phyloP scores from a whole-genome alignment of 2,329 filamentous ascomycete genomes.

The Colletotrichum cordylinicola region DNA sequence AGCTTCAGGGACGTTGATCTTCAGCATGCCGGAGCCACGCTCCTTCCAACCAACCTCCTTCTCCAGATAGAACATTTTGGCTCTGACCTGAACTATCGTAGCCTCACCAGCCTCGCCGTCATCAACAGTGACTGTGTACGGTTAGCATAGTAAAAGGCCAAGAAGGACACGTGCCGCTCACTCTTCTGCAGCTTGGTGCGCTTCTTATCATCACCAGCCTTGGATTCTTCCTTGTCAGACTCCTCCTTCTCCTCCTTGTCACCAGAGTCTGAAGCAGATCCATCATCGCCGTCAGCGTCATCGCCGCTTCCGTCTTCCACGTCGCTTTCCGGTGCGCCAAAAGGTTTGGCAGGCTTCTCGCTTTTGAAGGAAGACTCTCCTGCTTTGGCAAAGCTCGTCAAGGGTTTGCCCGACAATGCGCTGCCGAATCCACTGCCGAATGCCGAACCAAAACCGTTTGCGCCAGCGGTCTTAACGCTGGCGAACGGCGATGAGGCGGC shows the following conservation, averaged over 20 bases:
- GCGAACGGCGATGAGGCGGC: conserved; percentile 52
- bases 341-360: conserved; percentile 71
- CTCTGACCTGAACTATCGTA: conserved; percentile 76
- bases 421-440: conserved; percentile 51
- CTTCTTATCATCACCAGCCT: conserved; percentile 65
- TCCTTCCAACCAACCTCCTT: conserved; percentile 84
- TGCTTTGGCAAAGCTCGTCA: conserved; percentile 75
- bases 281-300: conserved; percentile 43
- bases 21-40: conserved; percentile 81
- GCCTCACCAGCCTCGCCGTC: conserved; percentile 87
- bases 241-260: conserved; percentile 56
- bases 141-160: conserved; percentile 29
- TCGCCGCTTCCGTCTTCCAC: conserved; percentile 56
- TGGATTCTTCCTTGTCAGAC: conserved; percentile 58
- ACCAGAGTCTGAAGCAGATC: conserved; percentile 36
- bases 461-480: conserved; percentile 40
- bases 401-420: conserved; percentile 45
- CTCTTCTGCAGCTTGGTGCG: conserved; percentile 72
- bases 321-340: conserved; percentile 77
- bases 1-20: conserved; percentile 75
- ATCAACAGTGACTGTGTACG: conserved; percentile 67
- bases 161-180: conserved; percentile 45
- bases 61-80: conserved; percentile 85
- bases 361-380: conserved; percentile 56
- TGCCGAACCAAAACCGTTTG: conserved; percentile 53